Conservation (phyloP, 2,329 filamentous ascomycete genomes). For the Didymella keratinophila region DNA sequence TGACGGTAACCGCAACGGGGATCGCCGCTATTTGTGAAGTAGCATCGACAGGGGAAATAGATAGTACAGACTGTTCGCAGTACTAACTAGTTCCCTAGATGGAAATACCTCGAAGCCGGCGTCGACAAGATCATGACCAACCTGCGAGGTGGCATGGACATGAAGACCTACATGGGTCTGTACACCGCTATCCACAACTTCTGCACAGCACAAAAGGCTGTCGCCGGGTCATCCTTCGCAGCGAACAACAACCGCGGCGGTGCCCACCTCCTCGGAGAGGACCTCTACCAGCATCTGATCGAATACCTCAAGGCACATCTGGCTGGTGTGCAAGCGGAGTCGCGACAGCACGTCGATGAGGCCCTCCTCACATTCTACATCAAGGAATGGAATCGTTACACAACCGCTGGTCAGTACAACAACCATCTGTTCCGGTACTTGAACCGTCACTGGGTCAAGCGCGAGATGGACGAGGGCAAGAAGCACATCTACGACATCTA, state of each 20-base stretch:
- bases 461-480: slow-evolving; percentile 98
- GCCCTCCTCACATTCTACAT: slow-evolving; percentile 93
- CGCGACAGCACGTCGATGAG: slow-evolving; percentile 84
- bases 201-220: slow-evolving; percentile 95
- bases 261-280: slow-evolving; percentile 94
- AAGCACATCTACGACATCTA: slow-evolving; percentile 99
- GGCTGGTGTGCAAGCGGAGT: slow-evolving; percentile 71
- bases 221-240: slow-evolving; percentile 63
- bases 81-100: slow-evolving; percentile 64
- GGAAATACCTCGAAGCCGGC: slow-evolving; percentile 86
- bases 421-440: slow-evolving; percentile 96
- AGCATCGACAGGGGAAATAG: not conserved
- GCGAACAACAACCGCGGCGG: slow-evolving; percentile 74
- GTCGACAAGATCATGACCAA: slow-evolving; percentile 94
- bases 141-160: slow-evolving; percentile 89
- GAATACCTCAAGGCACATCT: slow-evolving; percentile 84
- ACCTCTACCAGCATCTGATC: slow-evolving; percentile 91
- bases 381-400: slow-evolving; percentile 95
- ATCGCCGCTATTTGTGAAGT: not conserved
- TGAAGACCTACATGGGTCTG: slow-evolving; percentile 96
- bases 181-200: slow-evolving; percentile 99
- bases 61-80: not conserved
- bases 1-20: not conserved
- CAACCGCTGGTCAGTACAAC: slow-evolving; percentile 93
- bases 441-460: slow-evolving; percentile 98